Evolutionary conservation across 441 rosid species (phyloP), one percentile per base, ranked within the genome.

Genomic region (Croton setiger): DNA sequence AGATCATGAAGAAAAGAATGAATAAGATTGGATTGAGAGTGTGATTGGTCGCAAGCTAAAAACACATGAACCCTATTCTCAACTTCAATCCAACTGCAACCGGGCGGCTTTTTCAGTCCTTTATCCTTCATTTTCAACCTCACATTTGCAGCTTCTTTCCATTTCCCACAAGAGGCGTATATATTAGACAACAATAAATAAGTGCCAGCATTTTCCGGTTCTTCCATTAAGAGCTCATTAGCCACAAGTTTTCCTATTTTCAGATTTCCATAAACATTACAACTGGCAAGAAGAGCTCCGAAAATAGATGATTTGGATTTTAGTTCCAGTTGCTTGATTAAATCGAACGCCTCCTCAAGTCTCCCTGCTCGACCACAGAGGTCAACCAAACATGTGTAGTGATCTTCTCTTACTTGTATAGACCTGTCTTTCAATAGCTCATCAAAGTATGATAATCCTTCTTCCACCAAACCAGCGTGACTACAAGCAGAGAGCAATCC

Each of bases 241-340:
- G 87, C 87, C 23, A 77, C 93, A 44, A 81, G 66, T 23, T 78
- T 78, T 60, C 87, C 90, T 35, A 83, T 78, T 55, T 73, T 74
- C 1, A 69, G 20, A 57, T 86, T 81, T 0, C 83, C 78, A 17
- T 88, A 81, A 33, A 81, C 76, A 65, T 77, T 79, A 68, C 93
- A 88, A 69, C 90, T 83, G 2, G 88, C 84, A 54, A 88, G 84
- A 33, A 86, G 84, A 18, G 88, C 90, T 60, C 83, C 84, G 84
- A 83, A 88, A 18, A 76, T 65, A 1, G 86, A 76, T 20, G 72
- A 70, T 31, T 87, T 80, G 47, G 81, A 78, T 61, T 69, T 80
- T 64, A 52, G 56, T 7, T 65, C 77, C 0, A 51, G 78, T 60
- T 18, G 77, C 58, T 75, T 21, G 21, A 87, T 84, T 60, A 81